Conservation (phyloP, 352 stramenopile genomes). For the Peronospora belbahrii region DNA sequence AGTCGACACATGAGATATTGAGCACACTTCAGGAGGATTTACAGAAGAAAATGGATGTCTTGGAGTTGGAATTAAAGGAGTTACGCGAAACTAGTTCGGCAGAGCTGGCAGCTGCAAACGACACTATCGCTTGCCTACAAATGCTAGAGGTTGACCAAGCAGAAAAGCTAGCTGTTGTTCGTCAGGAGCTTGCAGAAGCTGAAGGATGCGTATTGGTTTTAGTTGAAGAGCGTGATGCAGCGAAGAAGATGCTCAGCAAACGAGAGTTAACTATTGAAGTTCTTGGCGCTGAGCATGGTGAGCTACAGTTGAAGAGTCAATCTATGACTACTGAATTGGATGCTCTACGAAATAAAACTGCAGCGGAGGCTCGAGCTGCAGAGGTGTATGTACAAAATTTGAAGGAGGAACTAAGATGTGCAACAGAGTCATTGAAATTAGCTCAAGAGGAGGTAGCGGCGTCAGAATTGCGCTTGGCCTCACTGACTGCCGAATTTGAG, state of each 20-base stretch:
- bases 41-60: slow-evolving; percentile 15
- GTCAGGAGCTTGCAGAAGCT: slow-evolving; percentile 23
- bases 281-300: slow-evolving; percentile 28
- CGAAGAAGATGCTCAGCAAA: slow-evolving; percentile 29
- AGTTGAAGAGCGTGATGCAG: slow-evolving; percentile 27
- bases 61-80: slow-evolving; percentile 21
- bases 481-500: slow-evolving; percentile 15
- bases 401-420: slow-evolving; percentile 10
- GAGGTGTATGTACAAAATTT: slow-evolving; percentile 12
- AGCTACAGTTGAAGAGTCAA: slow-evolving; percentile 33
- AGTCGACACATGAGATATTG: slow-evolving; percentile 24
- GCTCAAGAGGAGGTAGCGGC: slow-evolving; percentile 13
- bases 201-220: slow-evolving; percentile 31
- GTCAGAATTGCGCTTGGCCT: slow-evolving; percentile 10
- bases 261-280: slow-evolving; percentile 28
- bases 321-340: slow-evolving; percentile 26
- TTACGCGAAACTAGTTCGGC: slow-evolving; percentile 13
- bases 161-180: slow-evolving; percentile 15
- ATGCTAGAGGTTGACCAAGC: slow-evolving; percentile 8
- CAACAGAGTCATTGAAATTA: slow-evolving; percentile 13
- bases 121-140: slow-evolving; percentile 16
- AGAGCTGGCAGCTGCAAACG: slow-evolving; percentile 18
- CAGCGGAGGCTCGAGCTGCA: slow-evolving; percentile 15
- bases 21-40: slow-evolving; percentile 26
- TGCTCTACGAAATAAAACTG: slow-evolving; percentile 13